These are phyloP conservation scores for Canavalia ensiformis DNA, from an alignment of 306 rosid genomes.

Conservation along the genomic window DNA sequence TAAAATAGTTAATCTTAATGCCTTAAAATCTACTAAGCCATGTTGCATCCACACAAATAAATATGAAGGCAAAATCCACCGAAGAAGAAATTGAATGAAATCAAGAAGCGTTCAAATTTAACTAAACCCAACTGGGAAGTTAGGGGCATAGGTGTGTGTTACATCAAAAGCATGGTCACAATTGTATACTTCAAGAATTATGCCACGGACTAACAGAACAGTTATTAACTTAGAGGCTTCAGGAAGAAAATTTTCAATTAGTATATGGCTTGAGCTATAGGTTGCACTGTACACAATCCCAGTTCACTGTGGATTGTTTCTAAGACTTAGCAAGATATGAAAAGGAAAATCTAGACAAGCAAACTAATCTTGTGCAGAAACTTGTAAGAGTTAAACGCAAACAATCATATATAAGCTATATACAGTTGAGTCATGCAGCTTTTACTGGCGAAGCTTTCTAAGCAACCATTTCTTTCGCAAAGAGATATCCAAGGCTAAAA, in stretches of 20 bases:
- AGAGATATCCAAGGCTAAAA: conserved; percentile 66
- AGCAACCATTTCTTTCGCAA: conserved; percentile 81
- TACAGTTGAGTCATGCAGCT: conserved; percentile 23
- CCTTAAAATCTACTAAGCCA: neutral
- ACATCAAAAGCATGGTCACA: neutral
- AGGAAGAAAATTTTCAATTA: neutral
- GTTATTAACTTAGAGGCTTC: conserved; percentile 6
- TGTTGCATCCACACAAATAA: neutral
- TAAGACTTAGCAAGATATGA: no score
- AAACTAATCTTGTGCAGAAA: conserved; percentile 1
- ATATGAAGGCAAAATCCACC: neutral
- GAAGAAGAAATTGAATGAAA: neutral
- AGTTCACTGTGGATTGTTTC: conserved; percentile 1
- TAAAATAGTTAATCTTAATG: neutral
- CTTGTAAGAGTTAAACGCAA: no score
- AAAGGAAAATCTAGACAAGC: neutral
- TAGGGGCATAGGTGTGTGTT: neutral
- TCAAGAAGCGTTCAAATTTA: neutral
- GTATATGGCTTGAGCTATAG: neutral
- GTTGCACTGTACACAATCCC: conserved; percentile 28
- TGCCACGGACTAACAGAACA: neutral
- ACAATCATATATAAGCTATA: neutral
- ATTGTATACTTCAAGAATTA: neutral
- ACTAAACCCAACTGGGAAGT: neutral
- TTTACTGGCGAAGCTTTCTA: conserved; percentile 66